Base-by-base conservation (phyloP, 169 alveolate genomes). In the Plasmodium coatneyi region DNA sequence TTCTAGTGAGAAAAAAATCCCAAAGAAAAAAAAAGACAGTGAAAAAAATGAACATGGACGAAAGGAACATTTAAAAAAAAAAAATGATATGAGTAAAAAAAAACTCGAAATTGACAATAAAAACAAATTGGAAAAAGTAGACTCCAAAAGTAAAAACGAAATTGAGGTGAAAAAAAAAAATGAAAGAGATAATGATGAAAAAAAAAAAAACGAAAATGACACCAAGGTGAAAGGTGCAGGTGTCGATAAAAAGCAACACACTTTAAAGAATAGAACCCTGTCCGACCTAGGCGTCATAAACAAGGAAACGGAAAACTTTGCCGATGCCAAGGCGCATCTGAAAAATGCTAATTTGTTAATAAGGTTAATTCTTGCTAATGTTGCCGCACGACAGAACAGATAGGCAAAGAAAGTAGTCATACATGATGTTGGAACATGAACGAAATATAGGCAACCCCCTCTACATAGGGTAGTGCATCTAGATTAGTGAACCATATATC, bases 151-250 rank as follows among this genome's bases (percentile, higher is more conserved):
- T 54, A 81, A 81, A 71, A 70, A 83, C 49, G 76, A 60, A 22
- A 70, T 14, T 19, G 92, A 83, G 70, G 32, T 36, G 12, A 30
- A 52, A 54, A 39, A 25, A n/a, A 87, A 87, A 87, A 56, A 28
- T 30, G 93, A 87, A 56, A 87, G 81, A 87, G 93, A 87, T 49
- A 60, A 54, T 56, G 81, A 78, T 6, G 93, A 87, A 43, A 87
- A 83, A 83, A 80, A 71, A 84, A 78, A 14, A 56, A 80, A 41
- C 39, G 86, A 78, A 56, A 78, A 56, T 87, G 66, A 87, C 36
- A 41, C 46, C 1, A 66, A 10, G 60, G 34, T n/a, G 19, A 87
- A 78, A 78, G 46, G 4, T 41, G 71, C 34, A 0, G 43, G 76
- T 78, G 25, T 14, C 14, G 93, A 87, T 56, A 87, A 87, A 87